Conservation (phyloP, 768 basidiomycete species). For the Tubosaeta sp. region DNA sequence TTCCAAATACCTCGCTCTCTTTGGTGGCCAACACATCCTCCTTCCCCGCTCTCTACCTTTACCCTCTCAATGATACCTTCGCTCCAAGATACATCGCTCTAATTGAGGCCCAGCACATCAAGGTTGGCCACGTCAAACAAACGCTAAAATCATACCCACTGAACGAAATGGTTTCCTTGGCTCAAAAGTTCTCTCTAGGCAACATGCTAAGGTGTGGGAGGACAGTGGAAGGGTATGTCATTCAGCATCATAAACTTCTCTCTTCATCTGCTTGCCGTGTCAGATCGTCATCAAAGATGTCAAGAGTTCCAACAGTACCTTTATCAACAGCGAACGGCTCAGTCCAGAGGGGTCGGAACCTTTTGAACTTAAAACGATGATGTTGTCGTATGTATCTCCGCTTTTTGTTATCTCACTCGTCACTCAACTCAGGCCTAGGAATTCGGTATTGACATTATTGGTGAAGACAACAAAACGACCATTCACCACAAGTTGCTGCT, state of each 20-base stretch:
- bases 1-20: too few species aligned
- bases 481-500: constrained; percentile 99
- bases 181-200: constrained; percentile 87
- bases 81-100: constrained; percentile 92
- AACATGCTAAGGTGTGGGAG: constrained; percentile 99
- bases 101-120: constrained; percentile 56
- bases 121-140: constrained; percentile 92
- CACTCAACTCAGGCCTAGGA: constrained; percentile 48
- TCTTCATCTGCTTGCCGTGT: constrained; percentile 8
- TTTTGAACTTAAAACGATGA: constrained; percentile 92
- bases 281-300: constrained; percentile 99
- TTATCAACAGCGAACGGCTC: constrained; percentile 93
- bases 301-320: constrained; percentile 97
- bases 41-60: constrained; percentile 59
- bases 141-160: constrained; percentile 87
- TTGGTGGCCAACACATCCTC: not conserved
- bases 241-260: not conserved
- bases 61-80: constrained; percentile 93
- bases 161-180: constrained; percentile 97
- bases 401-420: constrained; percentile 2
- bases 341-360: constrained; percentile 88
- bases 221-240: constrained; percentile 72
- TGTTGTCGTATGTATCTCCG: constrained; percentile 69
- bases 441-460: constrained; percentile 99
- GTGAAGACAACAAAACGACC: constrained; percentile 97